Percentiles rank a stretch among this genome's conserved stretches.
phyloP scores from a whole-genome alignment of 805 yeast genomes.

The Hagleromyces aurorensis region DNA sequence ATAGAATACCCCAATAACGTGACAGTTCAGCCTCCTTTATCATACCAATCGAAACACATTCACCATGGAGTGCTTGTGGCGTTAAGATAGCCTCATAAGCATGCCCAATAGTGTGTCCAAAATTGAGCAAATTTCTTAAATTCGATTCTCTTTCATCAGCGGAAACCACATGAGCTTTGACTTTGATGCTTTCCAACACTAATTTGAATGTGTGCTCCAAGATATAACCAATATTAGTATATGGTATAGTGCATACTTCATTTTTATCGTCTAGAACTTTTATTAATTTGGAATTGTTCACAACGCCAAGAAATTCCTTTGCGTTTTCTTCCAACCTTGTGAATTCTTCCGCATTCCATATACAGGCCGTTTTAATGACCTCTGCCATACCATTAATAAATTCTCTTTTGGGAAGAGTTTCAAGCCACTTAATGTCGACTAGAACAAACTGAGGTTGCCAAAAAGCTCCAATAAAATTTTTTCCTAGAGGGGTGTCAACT shows the following conservation, averaged over 20 bases:
- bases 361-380: slow-evolving; percentile 95
- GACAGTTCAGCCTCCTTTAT: slow-evolving; percentile 91
- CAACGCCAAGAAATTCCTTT: slow-evolving; percentile 57
- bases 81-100: slow-evolving; percentile 97
- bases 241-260: slow-evolving; percentile 35
- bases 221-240: slow-evolving; percentile 61
- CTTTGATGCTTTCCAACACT: slow-evolving; percentile 78
- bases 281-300: slow-evolving; percentile 33
- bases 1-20: slow-evolving; percentile 80
- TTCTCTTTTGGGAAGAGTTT: slow-evolving; percentile 85
- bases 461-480: slow-evolving; percentile 92
- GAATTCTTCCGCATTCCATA: slow-evolving; percentile 90
- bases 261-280: slow-evolving; percentile 12
- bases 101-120: slow-evolving; percentile 96
- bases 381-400: slow-evolving; percentile 98
- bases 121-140: slow-evolving; percentile 81
- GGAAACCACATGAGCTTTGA: slow-evolving; percentile 90
- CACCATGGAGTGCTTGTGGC: slow-evolving; percentile 95
- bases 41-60: slow-evolving; percentile 97
- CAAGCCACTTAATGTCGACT: slow-evolving; percentile 80
- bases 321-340: slow-evolving; percentile 75
- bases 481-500: slow-evolving; percentile 92
- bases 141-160: slow-evolving; percentile 94
- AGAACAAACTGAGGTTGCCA: slow-evolving; percentile 92
- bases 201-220: slow-evolving; percentile 67